Conservation (phyloP, 495 filamentous ascomycete species). For the Trichoderma gamsii region DNA sequence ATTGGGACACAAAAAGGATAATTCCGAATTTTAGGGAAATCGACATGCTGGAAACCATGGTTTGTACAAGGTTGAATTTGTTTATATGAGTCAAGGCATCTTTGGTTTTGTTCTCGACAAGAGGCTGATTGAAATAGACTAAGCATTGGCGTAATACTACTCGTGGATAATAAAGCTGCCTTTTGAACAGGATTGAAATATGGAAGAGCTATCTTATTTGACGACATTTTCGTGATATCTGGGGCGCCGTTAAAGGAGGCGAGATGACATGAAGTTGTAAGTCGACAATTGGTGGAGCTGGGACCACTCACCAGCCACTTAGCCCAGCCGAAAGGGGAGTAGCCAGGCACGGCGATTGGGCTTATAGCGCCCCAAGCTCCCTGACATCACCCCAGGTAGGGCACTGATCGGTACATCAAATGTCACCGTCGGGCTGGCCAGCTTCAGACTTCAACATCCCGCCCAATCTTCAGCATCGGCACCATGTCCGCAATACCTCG, state of each 20-base stretch:
- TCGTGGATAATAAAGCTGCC: background rate
- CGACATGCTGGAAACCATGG: background rate
- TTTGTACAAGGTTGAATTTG: background rate
- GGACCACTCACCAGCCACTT: background rate
- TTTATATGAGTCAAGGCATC: constrained; percentile 1
- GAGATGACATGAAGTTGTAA: background rate
- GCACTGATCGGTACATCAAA: background rate
- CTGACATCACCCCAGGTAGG: constrained; percentile 10
- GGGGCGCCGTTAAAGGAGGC: background rate
- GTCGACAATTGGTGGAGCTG: background rate
- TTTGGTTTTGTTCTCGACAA: background rate
- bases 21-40: constrained; percentile 8
- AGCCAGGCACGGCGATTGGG: constrained; percentile 11
- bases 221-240: background rate
- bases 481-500: constrained; percentile 1
- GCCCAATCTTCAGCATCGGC: background rate
- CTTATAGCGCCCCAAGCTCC: constrained; percentile 8
- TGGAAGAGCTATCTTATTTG: background rate
- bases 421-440: constrained; percentile 4
- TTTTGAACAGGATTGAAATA: background rate
- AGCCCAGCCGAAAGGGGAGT: background rate
- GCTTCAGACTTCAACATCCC: constrained; percentile 1
- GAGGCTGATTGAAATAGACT: background rate
- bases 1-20: constrained; percentile 1
- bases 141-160: background rate